Base-by-base conservation (phyloP, 129 eudicot genomes). In the Centrapalus pauciflorus region DNA sequence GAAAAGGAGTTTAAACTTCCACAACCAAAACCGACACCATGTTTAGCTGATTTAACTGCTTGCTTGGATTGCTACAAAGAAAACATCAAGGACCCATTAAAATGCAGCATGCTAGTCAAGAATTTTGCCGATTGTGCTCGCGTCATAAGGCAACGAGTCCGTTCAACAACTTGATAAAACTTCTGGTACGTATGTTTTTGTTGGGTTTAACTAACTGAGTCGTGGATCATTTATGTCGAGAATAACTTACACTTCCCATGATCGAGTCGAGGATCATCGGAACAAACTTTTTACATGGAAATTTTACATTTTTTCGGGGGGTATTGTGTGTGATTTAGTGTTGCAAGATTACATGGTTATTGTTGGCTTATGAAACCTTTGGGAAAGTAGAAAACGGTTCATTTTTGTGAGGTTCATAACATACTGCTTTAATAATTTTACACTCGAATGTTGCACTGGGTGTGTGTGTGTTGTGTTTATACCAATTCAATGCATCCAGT, bases 1-100 rank as follows among this genome's bases (percentile, higher is more conserved):
- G 96, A 93, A 27, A 93, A 93, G 46, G 99, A 89, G 81, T 93
- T 93, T 67, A 86, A 89, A 73, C 76, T 86, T 62, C 99, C 95
- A 5, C 34, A 78, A 24, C 82, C 82, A 70, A 88, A 84, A 75
- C 88, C 93, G 0, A 76, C 80, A 79, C 85, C 89, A 5, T 93
- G 99, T 69, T 54, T 77, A 73, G 67, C 84, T 0, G 87, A 86
- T 83, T 72, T 72, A 66, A 82, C 88, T 23, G 83, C 89, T 7
- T 88, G 95, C 49, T 45, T 80, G 67, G 85, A 84, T 33, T 93
- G 99, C 84, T 93, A 88, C 74, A 89, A 77, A 71, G 92, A 93
- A 65, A 65, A 89, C 66, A 40, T 61, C 4, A 72, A 86, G 38
- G 80, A 93, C 64, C 89, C 99, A 1, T 74, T 93, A 49, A 93